Percentiles rank a stretch among this genome's conserved stretches.
These are phyloP conservation scores for Beauveria scarabaeidicola DNA, from an alignment of 2,329 filamentous ascomycete genomes.

Conservation along the genomic window DNA sequence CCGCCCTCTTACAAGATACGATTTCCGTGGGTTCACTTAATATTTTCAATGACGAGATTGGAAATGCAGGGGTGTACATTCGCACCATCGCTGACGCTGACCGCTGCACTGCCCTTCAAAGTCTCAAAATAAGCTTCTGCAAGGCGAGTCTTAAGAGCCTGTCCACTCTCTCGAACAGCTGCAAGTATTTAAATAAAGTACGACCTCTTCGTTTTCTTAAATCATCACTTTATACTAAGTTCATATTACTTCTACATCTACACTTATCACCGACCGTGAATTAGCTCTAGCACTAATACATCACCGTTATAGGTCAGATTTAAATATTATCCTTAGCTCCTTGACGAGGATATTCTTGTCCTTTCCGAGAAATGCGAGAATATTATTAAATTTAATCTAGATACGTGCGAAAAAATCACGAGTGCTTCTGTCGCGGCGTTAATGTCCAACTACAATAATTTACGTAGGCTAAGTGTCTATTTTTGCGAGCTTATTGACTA, in stretches of 20 bases:
- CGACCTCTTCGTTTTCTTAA: not conserved
- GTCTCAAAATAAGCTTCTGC: not conserved
- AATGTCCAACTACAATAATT: too few relatives aligned
- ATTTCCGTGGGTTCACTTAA: not conserved
- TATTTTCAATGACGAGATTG: not conserved
- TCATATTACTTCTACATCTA: not conserved
- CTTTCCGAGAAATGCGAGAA: not conserved
- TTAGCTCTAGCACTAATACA: not conserved
- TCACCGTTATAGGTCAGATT: not conserved
- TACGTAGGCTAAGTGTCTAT: too few relatives aligned
- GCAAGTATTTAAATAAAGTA: not conserved
- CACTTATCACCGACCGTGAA: not conserved
- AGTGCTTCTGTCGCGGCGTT: too few relatives aligned
- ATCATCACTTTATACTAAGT: not conserved
- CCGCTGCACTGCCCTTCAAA: not conserved
- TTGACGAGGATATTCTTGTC: not conserved
- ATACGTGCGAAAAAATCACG: not conserved
- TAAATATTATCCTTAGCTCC: not conserved
- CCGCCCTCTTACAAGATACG: not conserved
- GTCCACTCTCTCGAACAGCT: not conserved
- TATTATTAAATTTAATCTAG: accelerated
- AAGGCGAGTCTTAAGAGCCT: not conserved
- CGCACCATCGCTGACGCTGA: not conserved
- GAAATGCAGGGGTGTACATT: not conserved
- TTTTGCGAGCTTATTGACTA: too few relatives aligned